Evolutionary conservation across 495 filamentous ascomycete species (phyloP).

Genomic region (Lepraria neglecta): DNA sequence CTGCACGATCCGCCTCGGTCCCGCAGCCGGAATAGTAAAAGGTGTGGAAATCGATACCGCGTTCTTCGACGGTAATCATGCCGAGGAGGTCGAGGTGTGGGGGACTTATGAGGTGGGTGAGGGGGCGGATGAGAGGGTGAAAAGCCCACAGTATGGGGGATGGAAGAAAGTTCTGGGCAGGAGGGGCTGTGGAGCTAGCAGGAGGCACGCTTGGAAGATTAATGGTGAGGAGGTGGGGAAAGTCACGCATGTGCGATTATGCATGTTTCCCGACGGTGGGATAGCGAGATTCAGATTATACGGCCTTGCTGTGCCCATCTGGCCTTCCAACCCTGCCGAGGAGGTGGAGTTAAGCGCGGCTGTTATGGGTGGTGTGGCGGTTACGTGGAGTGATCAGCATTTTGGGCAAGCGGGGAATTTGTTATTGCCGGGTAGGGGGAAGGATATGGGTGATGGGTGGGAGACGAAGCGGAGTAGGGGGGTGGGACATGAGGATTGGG

Average conservation of each 20-base stretch:
- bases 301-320: conserved; percentile 68
- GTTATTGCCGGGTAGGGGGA: conserved; percentile 75
- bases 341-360: conserved; percentile 79
- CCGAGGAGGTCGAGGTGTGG: conserved; percentile 74
- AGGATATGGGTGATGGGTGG: conserved; percentile 94
- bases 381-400: conserved; percentile 76
- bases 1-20: conserved; percentile 75
- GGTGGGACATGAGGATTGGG: conserved; percentile 79
- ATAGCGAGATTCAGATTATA: conserved; percentile 81
- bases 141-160: conserved; percentile 48
- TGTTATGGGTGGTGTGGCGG: conserved; percentile 70
- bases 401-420: conserved; percentile 80
- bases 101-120: conserved; percentile 55
- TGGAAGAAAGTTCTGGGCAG: conserved; percentile 71
- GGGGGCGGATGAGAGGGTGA: conserved; percentile 53
- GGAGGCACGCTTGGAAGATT: conserved; percentile 73
- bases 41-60: conserved; percentile 85
- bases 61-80: conserved; percentile 84
- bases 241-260: conserved; percentile 77
- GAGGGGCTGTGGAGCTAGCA: conserved; percentile 66
- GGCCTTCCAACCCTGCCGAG: conserved; percentile 52
- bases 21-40: conserved; percentile 64
- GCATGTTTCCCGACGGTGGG: conserved; percentile 94
- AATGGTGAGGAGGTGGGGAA: conserved; percentile 41
- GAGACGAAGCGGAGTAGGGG: conserved; percentile 76